Percentiles rank a stretch among this genome's conserved stretches.
These are phyloP conservation scores for Oemleria cerasiformis DNA, from an alignment of 306 rosid genomes.

Conservation along the genomic window DNA sequence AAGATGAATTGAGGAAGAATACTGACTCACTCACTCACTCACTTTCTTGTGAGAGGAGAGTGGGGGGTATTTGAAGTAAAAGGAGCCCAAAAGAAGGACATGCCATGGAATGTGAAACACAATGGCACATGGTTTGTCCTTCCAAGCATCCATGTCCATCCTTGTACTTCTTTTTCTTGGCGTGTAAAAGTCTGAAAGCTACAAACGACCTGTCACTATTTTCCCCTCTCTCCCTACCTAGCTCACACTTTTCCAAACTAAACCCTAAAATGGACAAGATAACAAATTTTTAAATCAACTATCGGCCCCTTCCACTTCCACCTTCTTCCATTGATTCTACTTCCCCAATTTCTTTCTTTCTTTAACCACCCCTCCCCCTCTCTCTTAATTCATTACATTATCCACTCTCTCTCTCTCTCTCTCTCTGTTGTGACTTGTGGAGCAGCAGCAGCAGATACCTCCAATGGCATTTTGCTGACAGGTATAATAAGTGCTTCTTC, in stretches of 20 bases:
- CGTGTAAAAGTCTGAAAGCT: slow-evolving; percentile 68
- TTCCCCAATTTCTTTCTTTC: background rate
- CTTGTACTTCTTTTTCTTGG: slow-evolving; percentile 61
- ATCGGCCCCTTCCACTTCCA: slow-evolving; percentile 22
- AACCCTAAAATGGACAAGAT: slow-evolving; percentile 39
- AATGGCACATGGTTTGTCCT: slow-evolving; percentile 76
- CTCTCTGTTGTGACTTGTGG: background rate
- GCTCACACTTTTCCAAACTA: slow-evolving; percentile 15
- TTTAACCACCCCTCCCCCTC: background rate
- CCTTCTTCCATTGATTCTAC: background rate
- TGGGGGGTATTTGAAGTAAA: slow-evolving; percentile 14
- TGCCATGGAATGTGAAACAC: slow-evolving; percentile 96
- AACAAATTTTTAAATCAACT: background rate
- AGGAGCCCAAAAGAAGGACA: slow-evolving; percentile 48
- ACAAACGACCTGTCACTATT: slow-evolving; percentile 72
- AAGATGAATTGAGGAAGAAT: background rate
- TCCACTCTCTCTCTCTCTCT: slow-evolving; percentile 25
- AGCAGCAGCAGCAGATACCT: slow-evolving; percentile 26
- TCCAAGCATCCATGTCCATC: slow-evolving; percentile 50
- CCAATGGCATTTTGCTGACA: slow-evolving; percentile 42
- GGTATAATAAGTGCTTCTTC: slow-evolving; percentile 47
- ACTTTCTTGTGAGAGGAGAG: slow-evolving; percentile 25
- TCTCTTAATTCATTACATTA: slow-evolving; percentile 25
- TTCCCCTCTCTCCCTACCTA: slow-evolving; percentile 29
- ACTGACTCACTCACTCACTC: background rate